These are phyloP conservation scores for Rhodotorula diobovata DNA, from an alignment of 768 basidiomycete genomes.

Conservation along the genomic window DNA sequence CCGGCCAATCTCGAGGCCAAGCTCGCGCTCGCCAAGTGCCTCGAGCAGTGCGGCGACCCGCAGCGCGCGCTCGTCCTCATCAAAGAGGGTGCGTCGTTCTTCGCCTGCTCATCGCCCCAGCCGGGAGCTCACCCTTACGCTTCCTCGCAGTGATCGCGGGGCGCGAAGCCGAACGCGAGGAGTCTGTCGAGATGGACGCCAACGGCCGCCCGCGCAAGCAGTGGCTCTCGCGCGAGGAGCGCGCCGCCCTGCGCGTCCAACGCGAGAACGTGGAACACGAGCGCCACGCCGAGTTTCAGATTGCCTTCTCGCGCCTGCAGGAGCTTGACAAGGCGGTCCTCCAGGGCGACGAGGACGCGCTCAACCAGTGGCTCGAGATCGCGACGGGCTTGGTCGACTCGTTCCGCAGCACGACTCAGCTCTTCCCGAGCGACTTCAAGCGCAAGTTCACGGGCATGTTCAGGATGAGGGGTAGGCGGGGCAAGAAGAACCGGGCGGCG, in stretches of 20 bases:
- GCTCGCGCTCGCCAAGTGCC: slow-evolving; percentile 83
- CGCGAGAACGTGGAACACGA: slow-evolving; percentile 57
- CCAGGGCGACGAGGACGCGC: slow-evolving; percentile 53
- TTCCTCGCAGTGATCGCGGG: background rate
- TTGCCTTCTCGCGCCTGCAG: slow-evolving; percentile 58
- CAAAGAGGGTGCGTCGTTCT: slow-evolving; percentile 61
- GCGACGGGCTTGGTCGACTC: slow-evolving; percentile 81
- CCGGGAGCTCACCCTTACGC: no score
- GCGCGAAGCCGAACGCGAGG: background rate
- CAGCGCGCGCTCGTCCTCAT: slow-evolving; percentile 77
- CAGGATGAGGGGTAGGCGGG: slow-evolving; percentile 6
- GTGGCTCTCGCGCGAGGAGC: slow-evolving; percentile 57
- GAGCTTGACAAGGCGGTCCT: slow-evolving; percentile 49
- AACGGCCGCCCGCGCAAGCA: background rate
- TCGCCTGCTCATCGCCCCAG: no score
- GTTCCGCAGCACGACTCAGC: slow-evolving; percentile 76
- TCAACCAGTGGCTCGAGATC: slow-evolving; percentile 71
- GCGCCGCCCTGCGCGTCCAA: background rate
- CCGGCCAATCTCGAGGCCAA: slow-evolving; percentile 74
- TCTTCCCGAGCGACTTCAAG: slow-evolving; percentile 66
- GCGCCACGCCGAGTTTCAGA: slow-evolving; percentile 62
- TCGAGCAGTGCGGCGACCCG: slow-evolving; percentile 75
- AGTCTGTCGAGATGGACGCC: background rate
- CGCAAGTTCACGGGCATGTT: slow-evolving; percentile 39
- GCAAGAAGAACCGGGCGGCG: slow-evolving; percentile 22